Percentiles rank a stretch among this genome's conserved stretches.
Evolutionary conservation across 148 eudicot genomes (phyloP).

Genomic region (Beta vulgaris): DNA sequence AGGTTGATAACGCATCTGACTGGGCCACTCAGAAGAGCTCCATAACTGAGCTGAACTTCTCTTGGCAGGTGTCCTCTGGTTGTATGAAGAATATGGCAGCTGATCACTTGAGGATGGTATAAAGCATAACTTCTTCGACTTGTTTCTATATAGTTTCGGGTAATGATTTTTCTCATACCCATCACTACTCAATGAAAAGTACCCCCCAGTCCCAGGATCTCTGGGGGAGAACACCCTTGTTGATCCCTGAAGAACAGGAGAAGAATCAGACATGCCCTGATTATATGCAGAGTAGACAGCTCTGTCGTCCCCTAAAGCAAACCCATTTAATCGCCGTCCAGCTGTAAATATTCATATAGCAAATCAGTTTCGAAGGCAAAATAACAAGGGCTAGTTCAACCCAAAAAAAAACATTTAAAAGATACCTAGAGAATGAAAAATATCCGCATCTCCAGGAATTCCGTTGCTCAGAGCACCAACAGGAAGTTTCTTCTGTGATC

Average conservation of each 20-base stretch:
- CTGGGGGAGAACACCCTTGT: slow-evolving; percentile 56
- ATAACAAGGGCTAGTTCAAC: neutral
- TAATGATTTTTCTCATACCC: slow-evolving; percentile 52
- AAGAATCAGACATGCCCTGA: slow-evolving; percentile 56
- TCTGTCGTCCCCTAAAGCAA: slow-evolving; percentile 61
- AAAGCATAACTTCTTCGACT: slow-evolving; percentile 48
- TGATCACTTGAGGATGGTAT: slow-evolving; percentile 36
- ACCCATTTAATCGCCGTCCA: slow-evolving; percentile 64
- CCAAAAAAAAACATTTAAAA: slow-evolving; percentile 12
- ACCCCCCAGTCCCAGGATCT: slow-evolving; percentile 42
- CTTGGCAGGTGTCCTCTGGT: slow-evolving; percentile 39
- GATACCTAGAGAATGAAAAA: slow-evolving; percentile 55
- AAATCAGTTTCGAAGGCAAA: slow-evolving; percentile 13
- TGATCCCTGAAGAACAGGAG: slow-evolving; percentile 59
- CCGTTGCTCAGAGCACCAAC: slow-evolving; percentile 48
- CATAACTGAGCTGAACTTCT: slow-evolving; percentile 46
- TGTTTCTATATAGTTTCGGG: slow-evolving; percentile 51
- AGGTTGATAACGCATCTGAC: slow-evolving; percentile 39
- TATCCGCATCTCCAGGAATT: slow-evolving; percentile 49
- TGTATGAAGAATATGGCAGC: slow-evolving; percentile 33
- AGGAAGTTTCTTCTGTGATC: slow-evolving; percentile 67
- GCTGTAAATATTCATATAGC: slow-evolving; percentile 25
- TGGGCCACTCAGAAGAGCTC: slow-evolving; percentile 47
- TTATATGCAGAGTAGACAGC: slow-evolving; percentile 33
- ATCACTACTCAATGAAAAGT: slow-evolving; percentile 51